phyloP scores from a whole-genome alignment of 1,139 yeast species.

The Yarrowia galli region DNA sequence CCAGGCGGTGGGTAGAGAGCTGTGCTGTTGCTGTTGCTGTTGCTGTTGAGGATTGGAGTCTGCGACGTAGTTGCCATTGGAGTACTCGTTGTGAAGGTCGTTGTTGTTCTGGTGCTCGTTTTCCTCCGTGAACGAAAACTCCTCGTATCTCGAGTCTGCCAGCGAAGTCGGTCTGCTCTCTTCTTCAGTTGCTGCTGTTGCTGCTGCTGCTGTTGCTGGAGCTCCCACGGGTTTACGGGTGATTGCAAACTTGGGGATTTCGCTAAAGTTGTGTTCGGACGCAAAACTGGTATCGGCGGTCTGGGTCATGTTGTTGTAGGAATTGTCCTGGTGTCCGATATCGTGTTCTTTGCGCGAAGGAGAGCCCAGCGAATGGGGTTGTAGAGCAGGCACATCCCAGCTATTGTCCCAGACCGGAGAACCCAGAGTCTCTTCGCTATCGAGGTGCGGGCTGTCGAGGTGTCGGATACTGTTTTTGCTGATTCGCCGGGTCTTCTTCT shows the following conservation, averaged over 20 bases:
- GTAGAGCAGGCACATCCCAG: slow-evolving; percentile 26
- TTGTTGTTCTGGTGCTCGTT: slow-evolving; percentile 1
- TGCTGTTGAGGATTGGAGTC: not conserved
- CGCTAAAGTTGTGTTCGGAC: slow-evolving; percentile 12
- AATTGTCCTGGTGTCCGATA: not conserved
- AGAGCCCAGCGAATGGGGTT: not conserved
- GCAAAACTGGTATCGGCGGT: slow-evolving; percentile 6
- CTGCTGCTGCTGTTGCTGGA: no score
- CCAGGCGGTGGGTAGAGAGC: slow-evolving; percentile 11
- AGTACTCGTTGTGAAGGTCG: not conserved
- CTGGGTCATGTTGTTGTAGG: no score
- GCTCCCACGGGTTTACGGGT: slow-evolving; percentile 3
- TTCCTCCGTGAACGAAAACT: slow-evolving; percentile 28
- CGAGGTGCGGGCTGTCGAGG: slow-evolving; percentile 32
- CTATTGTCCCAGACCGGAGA: slow-evolving; percentile 23
- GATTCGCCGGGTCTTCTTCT: slow-evolving; percentile 26
- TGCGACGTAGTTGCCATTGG: slow-evolving; percentile 11
- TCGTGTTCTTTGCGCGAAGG: slow-evolving; percentile 2
- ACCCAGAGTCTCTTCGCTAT: slow-evolving; percentile 17
- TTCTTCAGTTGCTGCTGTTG: not conserved
- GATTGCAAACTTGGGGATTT: slow-evolving; percentile 31
- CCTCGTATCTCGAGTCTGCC: slow-evolving; percentile 27
- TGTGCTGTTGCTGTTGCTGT: no score
- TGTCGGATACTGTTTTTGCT: slow-evolving; percentile 33
- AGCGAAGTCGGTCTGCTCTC: slow-evolving; percentile 16